A percentile compares a stretch with the other conserved stretches of the same genome.
These are phyloP conservation scores for Mycena capillaripes DNA, from an alignment of 768 basidiomycete genomes.

Conservation along the genomic window DNA sequence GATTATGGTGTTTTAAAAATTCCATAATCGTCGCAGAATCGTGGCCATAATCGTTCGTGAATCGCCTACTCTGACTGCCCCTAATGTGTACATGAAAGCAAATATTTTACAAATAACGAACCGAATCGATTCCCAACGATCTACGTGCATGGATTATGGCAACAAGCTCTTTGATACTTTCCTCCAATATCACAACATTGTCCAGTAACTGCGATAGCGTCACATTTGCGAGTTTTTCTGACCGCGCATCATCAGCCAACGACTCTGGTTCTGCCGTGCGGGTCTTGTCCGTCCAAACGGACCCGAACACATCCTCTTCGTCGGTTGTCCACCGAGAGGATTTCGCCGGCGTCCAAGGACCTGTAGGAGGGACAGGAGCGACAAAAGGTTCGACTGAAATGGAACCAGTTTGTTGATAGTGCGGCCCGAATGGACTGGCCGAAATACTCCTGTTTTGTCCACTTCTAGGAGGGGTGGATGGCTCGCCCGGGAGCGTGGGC, in stretches of 20 bases:
- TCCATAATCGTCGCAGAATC: no score
- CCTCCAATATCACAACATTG: slow-evolving; percentile 95
- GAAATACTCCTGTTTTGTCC: slow-evolving; percentile 58
- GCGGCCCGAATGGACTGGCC: slow-evolving; percentile 86
- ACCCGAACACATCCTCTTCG: slow-evolving; percentile 81
- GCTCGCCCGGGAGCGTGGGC: slow-evolving; percentile 52
- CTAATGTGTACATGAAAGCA: slow-evolving; percentile 36
- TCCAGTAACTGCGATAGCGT: slow-evolving; percentile 90
- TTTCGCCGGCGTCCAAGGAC: slow-evolving; percentile 75
- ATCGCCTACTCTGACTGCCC: no score
- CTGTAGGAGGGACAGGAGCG: slow-evolving; percentile 69
- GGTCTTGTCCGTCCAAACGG: slow-evolving; percentile 61
- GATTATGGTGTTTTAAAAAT: no score
- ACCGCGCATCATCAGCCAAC: slow-evolving; percentile 44
- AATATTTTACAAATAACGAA: slow-evolving; percentile 75
- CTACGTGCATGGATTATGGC: slow-evolving; percentile 88
- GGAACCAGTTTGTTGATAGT: slow-evolving; percentile 84
- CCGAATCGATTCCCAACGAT: slow-evolving; percentile 86
- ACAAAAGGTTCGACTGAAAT: slow-evolving; percentile 80
- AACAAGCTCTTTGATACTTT: slow-evolving; percentile 93
- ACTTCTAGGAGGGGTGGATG: slow-evolving; percentile 60
- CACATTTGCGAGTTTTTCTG: slow-evolving; percentile 57
- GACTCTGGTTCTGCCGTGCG: slow-evolving; percentile 40
- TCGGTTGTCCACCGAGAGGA: slow-evolving; percentile 65
- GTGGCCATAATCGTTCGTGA: no score